phyloP scores from a whole-genome alignment of 257 asterid genomes.

The Coffea canephora region DNA sequence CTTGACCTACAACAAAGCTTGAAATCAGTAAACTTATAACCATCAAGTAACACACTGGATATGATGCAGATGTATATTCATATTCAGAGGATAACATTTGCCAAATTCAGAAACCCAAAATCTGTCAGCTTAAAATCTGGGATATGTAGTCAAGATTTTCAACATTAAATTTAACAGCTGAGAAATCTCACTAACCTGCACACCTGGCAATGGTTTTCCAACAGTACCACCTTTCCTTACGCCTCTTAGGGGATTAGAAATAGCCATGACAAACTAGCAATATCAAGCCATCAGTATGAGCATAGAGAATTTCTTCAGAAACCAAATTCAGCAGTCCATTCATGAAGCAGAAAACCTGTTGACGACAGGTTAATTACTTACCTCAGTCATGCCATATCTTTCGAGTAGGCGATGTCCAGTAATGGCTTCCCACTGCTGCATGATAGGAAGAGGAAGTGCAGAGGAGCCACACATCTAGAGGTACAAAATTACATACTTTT shows the following conservation, averaged over 20 bases:
- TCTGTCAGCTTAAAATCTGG: background rate
- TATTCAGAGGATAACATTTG: background rate
- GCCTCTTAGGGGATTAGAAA: slow-evolving; percentile 84
- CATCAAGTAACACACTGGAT: background rate
- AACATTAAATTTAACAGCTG: background rate
- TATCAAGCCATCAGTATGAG: slow-evolving; percentile 16
- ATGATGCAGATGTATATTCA: background rate
- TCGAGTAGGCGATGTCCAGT: slow-evolving; percentile 85
- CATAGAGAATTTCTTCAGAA: slow-evolving; percentile 1
- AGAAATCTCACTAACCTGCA: slow-evolving; percentile 55
- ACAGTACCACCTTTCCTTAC: slow-evolving; percentile 91
- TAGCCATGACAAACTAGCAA: slow-evolving; percentile 86
- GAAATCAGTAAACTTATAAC: slow-evolving; percentile 11
- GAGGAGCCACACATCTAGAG: slow-evolving; percentile 98
- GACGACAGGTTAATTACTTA: slow-evolving; percentile 17
- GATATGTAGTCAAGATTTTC: background rate
- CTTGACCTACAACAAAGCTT: slow-evolving; percentile 61
- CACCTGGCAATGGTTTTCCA: slow-evolving; percentile 89
- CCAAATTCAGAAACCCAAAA: background rate
- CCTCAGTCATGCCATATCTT: slow-evolving; percentile 99
- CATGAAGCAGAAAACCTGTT: slow-evolving; percentile 2
- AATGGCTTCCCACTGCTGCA: slow-evolving; percentile 95
- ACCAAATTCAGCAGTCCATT: background rate
- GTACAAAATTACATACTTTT: background rate
- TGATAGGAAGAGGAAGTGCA: slow-evolving; percentile 94